These are phyloP conservation scores for Globisporangium nagaii DNA, from an alignment of 352 stramenopile species.

Conservation along the genomic window DNA sequence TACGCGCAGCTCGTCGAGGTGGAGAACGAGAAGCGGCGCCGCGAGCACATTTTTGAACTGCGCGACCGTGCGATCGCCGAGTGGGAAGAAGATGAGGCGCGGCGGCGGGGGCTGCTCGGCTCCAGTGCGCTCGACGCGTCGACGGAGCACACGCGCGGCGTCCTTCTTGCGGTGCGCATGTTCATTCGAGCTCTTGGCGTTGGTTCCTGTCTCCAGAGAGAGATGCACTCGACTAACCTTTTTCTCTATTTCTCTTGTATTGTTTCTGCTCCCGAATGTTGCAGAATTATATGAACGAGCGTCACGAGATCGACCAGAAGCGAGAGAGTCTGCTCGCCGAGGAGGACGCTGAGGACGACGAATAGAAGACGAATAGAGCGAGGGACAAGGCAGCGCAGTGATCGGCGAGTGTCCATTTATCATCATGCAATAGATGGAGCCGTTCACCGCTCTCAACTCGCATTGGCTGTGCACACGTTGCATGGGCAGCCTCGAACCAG, in stretches of 20 bases:
- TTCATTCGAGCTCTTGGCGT: slow-evolving; percentile 3
- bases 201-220: not conserved
- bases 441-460: too few relatives aligned
- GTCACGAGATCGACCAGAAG: slow-evolving; percentile 62
- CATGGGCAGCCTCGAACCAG: too few relatives aligned
- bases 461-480: too few relatives aligned
- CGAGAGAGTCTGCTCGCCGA: slow-evolving; percentile 28
- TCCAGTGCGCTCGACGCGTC: slow-evolving; percentile 51
- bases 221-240: not conserved
- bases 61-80: slow-evolving; percentile 64
- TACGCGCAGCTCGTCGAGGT: slow-evolving; percentile 69
- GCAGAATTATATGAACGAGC: slow-evolving; percentile 73
- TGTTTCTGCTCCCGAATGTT: not conserved
- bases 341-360: slow-evolving; percentile 32
- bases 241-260: not conserved
- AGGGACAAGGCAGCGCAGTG: not conserved
- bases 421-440: too few relatives aligned
- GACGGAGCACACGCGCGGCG: slow-evolving; percentile 52
- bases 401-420: too few relatives aligned
- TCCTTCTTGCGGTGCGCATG: slow-evolving; percentile 65
- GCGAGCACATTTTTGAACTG: slow-evolving; percentile 63
- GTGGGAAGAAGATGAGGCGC: slow-evolving; percentile 75
- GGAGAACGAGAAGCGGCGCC: slow-evolving; percentile 75
- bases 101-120: slow-evolving; percentile 49
- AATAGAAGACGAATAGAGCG: slow-evolving; percentile 10